These are phyloP conservation scores for Rubroboletus satanas DNA, from an alignment of 768 basidiomycete genomes.

Conservation along the genomic window DNA sequence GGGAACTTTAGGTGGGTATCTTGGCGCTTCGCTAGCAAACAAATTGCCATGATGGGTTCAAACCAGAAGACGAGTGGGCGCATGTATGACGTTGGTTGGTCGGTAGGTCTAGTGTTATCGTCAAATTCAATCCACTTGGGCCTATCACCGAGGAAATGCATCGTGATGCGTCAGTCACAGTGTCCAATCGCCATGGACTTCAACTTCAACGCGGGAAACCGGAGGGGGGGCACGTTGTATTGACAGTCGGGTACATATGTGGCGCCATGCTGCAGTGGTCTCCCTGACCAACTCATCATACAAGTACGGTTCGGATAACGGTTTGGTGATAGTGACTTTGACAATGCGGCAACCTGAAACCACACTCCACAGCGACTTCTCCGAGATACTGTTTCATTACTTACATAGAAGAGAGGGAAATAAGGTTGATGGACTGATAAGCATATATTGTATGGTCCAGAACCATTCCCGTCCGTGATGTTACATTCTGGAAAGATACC, in stretches of 20 bases:
- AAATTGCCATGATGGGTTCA: not conserved
- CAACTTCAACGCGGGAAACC: not conserved
- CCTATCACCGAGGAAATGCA: not conserved
- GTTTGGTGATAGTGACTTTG: not conserved
- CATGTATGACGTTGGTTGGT: not conserved
- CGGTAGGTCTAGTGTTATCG: not conserved
- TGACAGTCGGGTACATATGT: not conserved
- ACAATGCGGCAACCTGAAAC: not conserved
- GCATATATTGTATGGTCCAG: not conserved
- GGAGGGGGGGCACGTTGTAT: not conserved
- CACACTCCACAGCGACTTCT: not conserved
- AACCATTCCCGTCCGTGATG: not conserved
- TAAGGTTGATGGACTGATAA: not conserved
- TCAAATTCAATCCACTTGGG: not conserved
- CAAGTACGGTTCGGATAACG: not conserved
- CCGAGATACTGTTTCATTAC: not conserved
- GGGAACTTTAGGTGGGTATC: too few relatives aligned
- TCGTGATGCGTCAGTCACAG: not conserved
- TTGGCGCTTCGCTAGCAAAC: not conserved
- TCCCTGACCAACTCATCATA: not conserved
- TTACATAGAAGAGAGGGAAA: not conserved
- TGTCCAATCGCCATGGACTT: not conserved
- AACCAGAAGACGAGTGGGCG: not conserved
- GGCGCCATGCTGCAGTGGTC: not conserved
- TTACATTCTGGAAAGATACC: not conserved